Conservation (phyloP, 1,139 yeast species). For the Blastobotrys aristatus region DNA sequence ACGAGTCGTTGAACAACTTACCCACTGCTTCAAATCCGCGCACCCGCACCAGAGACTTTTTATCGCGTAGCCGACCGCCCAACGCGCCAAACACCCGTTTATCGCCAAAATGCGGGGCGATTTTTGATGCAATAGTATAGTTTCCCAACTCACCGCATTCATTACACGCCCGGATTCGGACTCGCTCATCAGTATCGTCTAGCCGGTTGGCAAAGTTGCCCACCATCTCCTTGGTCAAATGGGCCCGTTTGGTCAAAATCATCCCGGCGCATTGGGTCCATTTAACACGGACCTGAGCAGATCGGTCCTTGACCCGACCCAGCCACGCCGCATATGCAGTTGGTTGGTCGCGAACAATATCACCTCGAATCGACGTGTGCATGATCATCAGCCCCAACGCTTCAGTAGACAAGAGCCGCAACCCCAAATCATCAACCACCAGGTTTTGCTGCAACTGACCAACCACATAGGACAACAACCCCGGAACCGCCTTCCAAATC, state of each 20-base stretch:
- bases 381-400: constrained; percentile 67
- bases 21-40: constrained; percentile 55
- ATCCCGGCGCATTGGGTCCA: constrained; percentile 62
- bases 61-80: constrained; percentile 54
- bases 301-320: constrained; percentile 66
- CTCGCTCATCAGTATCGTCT: constrained; percentile 71
- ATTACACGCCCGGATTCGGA: constrained; percentile 57
- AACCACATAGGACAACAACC: constrained; percentile 64
- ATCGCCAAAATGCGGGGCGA: constrained; percentile 34
- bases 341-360: constrained; percentile 56
- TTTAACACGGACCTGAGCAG: constrained; percentile 55
- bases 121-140: constrained; percentile 33
- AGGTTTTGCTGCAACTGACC: constrained; percentile 80
- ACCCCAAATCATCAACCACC: constrained; percentile 54
- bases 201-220: constrained; percentile 63
- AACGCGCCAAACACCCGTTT: constrained; percentile 29
- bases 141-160: constrained; percentile 39
- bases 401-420: constrained; percentile 65
- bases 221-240: constrained; percentile 44
- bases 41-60: constrained; percentile 58
- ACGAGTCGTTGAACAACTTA: constrained; percentile 43
- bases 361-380: constrained; percentile 44
- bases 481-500: constrained; percentile 77
- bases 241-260: constrained; percentile 44
- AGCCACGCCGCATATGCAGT: constrained; percentile 69